Percentiles rank a stretch among this genome's conserved stretches.
Conservation (phyloP, 352 stramenopile species). For the Globisporangium takayamanum region DNA sequence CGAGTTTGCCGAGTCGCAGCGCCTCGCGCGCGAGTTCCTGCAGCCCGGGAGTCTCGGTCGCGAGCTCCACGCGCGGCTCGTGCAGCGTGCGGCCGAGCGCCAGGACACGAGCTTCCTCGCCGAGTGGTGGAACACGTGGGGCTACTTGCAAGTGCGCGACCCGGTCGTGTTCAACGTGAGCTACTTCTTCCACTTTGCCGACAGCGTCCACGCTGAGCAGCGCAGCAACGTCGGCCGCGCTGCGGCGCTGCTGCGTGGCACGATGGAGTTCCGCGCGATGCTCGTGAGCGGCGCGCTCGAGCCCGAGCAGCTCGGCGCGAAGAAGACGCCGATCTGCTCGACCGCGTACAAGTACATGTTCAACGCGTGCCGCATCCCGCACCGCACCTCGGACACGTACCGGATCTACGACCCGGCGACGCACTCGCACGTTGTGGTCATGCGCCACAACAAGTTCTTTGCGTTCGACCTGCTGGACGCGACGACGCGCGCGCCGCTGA, state of each 20-base stretch:
- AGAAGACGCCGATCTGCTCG: conserved; percentile 88
- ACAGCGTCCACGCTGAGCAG: conserved; percentile 53
- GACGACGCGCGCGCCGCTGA: conserved; percentile 26
- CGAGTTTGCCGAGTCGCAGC: conserved; percentile 69
- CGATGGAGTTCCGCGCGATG: conserved; percentile 87
- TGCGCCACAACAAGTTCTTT: conserved; percentile 81
- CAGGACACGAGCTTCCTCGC: conserved; percentile 61
- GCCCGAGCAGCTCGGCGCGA: conserved; percentile 85
- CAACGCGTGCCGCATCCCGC: conserved; percentile 92
- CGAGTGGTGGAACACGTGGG: conserved; percentile 79
- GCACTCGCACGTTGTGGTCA: conserved; percentile 87
- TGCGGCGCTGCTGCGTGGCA: conserved; percentile 81
- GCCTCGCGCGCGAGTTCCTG: conserved; percentile 72
- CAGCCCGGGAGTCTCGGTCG: conserved; percentile 42
- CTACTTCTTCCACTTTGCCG: conserved; percentile 86
- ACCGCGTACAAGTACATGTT: conserved; percentile 95
- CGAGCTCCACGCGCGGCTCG: conserved; percentile 71
- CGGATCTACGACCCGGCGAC: conserved; percentile 86
- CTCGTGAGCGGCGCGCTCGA: conserved; percentile 81
- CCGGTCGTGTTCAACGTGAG: conserved; percentile 87
- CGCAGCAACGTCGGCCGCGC: conserved; percentile 54
- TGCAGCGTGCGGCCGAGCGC: conserved; percentile 41
- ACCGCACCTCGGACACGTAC: conserved; percentile 60
- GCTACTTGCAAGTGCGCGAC: conserved; percentile 71
- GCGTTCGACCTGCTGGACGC: conserved; percentile 45